Conservation (phyloP, 257 asterid genomes). For the Solanum neorickii region DNA sequence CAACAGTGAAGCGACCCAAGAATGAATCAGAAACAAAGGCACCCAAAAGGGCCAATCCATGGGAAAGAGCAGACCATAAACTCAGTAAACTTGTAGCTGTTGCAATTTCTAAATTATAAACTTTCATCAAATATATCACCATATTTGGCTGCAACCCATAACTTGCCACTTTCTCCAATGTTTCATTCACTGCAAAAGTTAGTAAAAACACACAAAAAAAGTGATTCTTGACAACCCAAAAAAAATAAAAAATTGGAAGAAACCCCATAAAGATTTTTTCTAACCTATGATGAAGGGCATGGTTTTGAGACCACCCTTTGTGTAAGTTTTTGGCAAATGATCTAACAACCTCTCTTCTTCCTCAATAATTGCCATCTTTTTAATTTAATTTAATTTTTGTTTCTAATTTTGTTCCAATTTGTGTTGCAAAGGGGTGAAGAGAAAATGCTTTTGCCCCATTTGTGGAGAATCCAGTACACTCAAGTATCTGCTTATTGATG, state of each 20-base stretch:
- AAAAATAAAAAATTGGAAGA: not conserved
- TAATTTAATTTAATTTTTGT: too few species aligned
- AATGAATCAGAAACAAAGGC: not conserved
- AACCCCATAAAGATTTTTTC: not conserved
- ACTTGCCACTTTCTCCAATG: not conserved
- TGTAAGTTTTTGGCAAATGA: not conserved
- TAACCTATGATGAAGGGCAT: not conserved
- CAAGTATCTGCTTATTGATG: not conserved
- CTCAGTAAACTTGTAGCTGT: not conserved
- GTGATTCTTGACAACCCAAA: not conserved
- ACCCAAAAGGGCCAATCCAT: not conserved
- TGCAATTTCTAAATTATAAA: not conserved
- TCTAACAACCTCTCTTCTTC: not conserved
- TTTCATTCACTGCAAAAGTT: not conserved
- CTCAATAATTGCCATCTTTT: not conserved
- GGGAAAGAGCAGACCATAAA: not conserved
- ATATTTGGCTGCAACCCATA: not conserved
- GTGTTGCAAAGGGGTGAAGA: not conserved
- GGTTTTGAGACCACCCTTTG: not conserved
- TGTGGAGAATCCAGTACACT: not conserved
- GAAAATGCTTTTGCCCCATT: not conserved
- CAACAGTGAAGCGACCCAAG: not conserved
- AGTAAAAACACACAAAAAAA: not conserved
- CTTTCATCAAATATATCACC: not conserved
- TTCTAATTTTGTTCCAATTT: not conserved